Percentiles rank a stretch among this genome's conserved stretches.
These are phyloP conservation scores for Calonectria leucothoes DNA, from an alignment of 2,329 filamentous ascomycete species.

Conservation along the genomic window DNA sequence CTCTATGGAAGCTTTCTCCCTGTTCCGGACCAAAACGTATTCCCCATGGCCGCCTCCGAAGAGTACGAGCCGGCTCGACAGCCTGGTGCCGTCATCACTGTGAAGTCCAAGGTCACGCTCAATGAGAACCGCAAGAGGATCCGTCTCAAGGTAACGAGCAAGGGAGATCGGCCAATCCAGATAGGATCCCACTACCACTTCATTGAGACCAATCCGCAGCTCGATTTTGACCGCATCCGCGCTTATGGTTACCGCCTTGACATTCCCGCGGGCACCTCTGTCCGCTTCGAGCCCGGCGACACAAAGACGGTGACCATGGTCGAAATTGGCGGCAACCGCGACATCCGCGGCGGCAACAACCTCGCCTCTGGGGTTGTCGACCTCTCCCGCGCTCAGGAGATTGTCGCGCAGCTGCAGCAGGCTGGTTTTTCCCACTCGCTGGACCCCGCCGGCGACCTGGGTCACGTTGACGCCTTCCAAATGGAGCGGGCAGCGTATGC, in stretches of 20 bases:
- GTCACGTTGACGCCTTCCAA: constrained; percentile 69
- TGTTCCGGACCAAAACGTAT: constrained; percentile 74
- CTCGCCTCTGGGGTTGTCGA: constrained; percentile 81
- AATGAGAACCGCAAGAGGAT: constrained; percentile 82
- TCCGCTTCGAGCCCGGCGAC: constrained; percentile 94
- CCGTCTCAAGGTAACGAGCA: constrained; percentile 81
- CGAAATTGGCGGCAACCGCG: constrained; percentile 82
- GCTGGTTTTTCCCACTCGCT: constrained; percentile 84
- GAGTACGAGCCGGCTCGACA: constrained; percentile 75
- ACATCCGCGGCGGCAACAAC: constrained; percentile 87
- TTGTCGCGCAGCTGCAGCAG: constrained; percentile 73
- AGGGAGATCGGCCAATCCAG: constrained; percentile 90
- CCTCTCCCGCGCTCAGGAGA: constrained; percentile 69
- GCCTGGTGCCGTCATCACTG: constrained; percentile 83
- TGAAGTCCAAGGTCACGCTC: constrained; percentile 75
- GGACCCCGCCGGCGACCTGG: constrained; percentile 68
- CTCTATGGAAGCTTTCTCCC: constrained; percentile 94
- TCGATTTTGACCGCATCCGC: constrained; percentile 86
- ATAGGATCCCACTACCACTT: constrained; percentile 97
- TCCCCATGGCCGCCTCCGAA: constrained; percentile 72
- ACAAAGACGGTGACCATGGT: constrained; percentile 90
- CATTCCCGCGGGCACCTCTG: constrained; percentile 89
- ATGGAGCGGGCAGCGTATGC: constrained; percentile 85
- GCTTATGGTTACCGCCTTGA: constrained; percentile 90
- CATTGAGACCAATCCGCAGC: constrained; percentile 90